Evolutionary conservation across 2,329 filamentous ascomycete genomes (phyloP), one percentile per base, ranked within the genome.

Genomic region (Pestalotiopsis fici): DNA sequence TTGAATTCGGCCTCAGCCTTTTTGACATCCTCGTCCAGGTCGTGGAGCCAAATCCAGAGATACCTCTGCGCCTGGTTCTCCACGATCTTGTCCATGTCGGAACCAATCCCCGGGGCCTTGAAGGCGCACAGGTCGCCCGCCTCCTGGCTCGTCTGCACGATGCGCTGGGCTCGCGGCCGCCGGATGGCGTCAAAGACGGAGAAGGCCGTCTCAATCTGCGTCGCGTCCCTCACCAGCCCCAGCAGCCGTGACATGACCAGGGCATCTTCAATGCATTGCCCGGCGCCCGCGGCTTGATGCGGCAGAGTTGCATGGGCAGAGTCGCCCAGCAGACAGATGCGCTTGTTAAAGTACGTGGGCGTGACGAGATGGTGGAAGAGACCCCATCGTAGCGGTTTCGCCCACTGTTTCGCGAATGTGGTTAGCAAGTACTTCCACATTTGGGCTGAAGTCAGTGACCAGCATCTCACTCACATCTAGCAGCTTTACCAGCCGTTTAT

Each of bases 11-110:
- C 37, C 50, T 74, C 71, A 1, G 75, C 74, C 62, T 69, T 70
- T 27, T 64, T 67, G 43, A 76, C 66, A 59, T 77, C 75, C 11
- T 62, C 69, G 59, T 68, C 47, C 50, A 78, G 65, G 47, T 77
- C 73, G 56, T 78, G 74, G 28, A 75, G 69, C 76, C 76, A 78
- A 55, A 77, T 76, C 75, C 76, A 78, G 60, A 74, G 71, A 55
- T 76, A 69, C 27, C 76, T 70, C 66, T 72, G 64, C 50, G 73
- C 74, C 12, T 71, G 70, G 60, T 77, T 76, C n/a, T 68, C 72
- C 18, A 75, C 70, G 35, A 78, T 75, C 68, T 72, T 74, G 35
- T 68, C 21, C 74, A 78, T 74, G 65, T 78, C 69, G 37, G 73
- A 71, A 7, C 71, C 72, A 31, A 69, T 69, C 15, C 70, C 69